A percentile compares a stretch with the other conserved stretches of the same genome.
These are phyloP conservation scores for Phlyctochytrium bullatum DNA, from an alignment of 192 early-diverging fungal species.

Conservation along the genomic window DNA sequence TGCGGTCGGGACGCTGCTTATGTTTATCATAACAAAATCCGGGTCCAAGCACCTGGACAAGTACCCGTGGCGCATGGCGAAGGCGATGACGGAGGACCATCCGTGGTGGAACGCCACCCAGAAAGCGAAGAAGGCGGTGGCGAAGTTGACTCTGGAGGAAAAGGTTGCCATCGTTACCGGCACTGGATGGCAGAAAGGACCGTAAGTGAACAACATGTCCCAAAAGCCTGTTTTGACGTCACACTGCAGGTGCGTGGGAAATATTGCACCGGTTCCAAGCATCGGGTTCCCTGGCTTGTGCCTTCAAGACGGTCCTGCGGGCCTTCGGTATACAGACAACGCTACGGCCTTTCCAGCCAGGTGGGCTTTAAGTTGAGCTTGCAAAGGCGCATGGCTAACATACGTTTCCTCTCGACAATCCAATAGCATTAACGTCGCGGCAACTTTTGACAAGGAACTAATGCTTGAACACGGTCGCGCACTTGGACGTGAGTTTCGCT, in stretches of 20 bases:
- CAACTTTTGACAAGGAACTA: conserved; percentile 48
- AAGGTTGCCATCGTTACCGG: conserved; percentile 51
- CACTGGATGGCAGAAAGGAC: conserved; percentile 36
- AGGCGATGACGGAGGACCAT: conserved; percentile 2
- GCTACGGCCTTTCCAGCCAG: conserved; percentile 44
- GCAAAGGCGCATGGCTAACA: conserved; percentile 15
- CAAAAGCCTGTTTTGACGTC: background rate
- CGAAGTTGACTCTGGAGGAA: conserved; percentile 36
- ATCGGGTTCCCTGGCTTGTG: conserved; percentile 51
- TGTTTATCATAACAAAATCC: background rate
- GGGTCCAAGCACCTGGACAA: background rate
- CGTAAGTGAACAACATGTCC: background rate
- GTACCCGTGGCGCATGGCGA: conserved; percentile 5
- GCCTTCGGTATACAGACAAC: conserved; percentile 27
- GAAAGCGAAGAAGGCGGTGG: conserved; percentile 19
- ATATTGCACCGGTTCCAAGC: conserved; percentile 33
- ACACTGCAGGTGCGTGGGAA: conserved; percentile 42
- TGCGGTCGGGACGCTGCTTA: background rate
- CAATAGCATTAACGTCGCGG: conserved; percentile 49
- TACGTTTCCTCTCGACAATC: background rate
- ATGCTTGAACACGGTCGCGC: conserved; percentile 42
- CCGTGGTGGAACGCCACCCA: conserved; percentile 17
- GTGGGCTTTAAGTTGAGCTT: conserved; percentile 13
- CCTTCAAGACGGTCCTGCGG: conserved; percentile 51
- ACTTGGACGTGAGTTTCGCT: conserved; percentile 50